Conservation (phyloP, 805 yeast species). For the Myxozyma neotropica region DNA sequence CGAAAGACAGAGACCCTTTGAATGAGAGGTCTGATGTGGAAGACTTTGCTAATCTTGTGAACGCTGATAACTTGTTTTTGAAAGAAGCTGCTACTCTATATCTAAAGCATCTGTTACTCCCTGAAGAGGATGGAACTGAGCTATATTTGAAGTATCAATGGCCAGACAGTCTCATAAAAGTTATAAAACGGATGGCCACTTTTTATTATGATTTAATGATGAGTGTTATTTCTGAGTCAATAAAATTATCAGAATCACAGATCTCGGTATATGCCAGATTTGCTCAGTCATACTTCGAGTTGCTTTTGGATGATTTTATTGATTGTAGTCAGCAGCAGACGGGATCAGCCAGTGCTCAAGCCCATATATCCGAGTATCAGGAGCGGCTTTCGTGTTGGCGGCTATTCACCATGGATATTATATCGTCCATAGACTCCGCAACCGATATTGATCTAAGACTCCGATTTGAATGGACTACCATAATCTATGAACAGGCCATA, state of each 20-base stretch:
- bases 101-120: slow-evolving; percentile 12
- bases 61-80: background rate
- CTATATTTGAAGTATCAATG: slow-evolving; percentile 18
- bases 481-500: slow-evolving; percentile 50
- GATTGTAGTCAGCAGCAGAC: slow-evolving; percentile 15
- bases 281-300: slow-evolving; percentile 32
- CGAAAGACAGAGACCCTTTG: background rate
- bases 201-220: slow-evolving; percentile 15
- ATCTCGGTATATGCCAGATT: background rate
- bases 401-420: slow-evolving; percentile 3
- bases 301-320: slow-evolving; percentile 32
- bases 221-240: slow-evolving; percentile 1
- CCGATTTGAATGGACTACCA: slow-evolving; percentile 53
- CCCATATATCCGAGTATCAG: background rate
- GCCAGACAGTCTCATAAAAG: slow-evolving; percentile 19
- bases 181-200: slow-evolving; percentile 1
- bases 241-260: background rate
- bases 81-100: slow-evolving; percentile 12
- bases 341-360: background rate
- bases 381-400: slow-evolving; percentile 14
- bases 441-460: background rate
- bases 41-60: slow-evolving; percentile 6
- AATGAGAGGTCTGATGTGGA: slow-evolving; percentile 13
- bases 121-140: slow-evolving; percentile 18
- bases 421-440: background rate